Percentiles rank a stretch among this genome's conserved stretches.
These are phyloP conservation scores for Huntiella moniliformis DNA, from an alignment of 2,329 filamentous ascomycete species.

Conservation along the genomic window DNA sequence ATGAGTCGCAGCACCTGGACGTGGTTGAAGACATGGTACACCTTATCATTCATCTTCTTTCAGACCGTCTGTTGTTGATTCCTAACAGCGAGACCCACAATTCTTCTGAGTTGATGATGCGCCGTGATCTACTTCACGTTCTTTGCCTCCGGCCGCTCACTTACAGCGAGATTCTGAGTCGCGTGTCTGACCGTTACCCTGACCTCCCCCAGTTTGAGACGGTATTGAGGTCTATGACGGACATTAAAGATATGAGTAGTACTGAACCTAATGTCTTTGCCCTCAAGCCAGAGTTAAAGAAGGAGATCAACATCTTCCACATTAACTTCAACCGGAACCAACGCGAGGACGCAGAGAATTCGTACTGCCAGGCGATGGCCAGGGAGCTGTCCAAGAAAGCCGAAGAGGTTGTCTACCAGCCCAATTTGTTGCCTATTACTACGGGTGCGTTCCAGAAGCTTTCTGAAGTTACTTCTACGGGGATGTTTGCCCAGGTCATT, in stretches of 20 bases:
- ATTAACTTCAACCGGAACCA: slow-evolving; percentile 95
- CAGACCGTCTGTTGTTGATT: slow-evolving; percentile 67
- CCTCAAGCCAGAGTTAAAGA: slow-evolving; percentile 66
- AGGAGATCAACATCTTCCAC: slow-evolving; percentile 85
- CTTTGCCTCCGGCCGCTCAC: slow-evolving; percentile 92
- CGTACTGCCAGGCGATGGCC: slow-evolving; percentile 72
- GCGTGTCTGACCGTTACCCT: slow-evolving; percentile 73
- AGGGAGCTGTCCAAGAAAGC: slow-evolving; percentile 66
- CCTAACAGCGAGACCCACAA: slow-evolving; percentile 41
- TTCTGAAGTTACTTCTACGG: slow-evolving; percentile 61
- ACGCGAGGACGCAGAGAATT: slow-evolving; percentile 79
- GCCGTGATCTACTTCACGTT: slow-evolving; percentile 79
- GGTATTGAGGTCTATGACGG: slow-evolving; percentile 73
- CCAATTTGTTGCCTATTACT: slow-evolving; percentile 56
- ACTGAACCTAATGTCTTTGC: slow-evolving; percentile 38
- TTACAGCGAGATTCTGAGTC: slow-evolving; percentile 75
- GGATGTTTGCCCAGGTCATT: slow-evolving; percentile 75
- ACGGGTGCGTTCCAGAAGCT: slow-evolving; percentile 62
- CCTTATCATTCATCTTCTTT: slow-evolving; percentile 74
- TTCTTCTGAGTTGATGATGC: slow-evolving; percentile 51
- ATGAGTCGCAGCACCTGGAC: slow-evolving; percentile 76
- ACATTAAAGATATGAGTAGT: slow-evolving; percentile 29
- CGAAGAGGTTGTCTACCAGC: slow-evolving; percentile 81
- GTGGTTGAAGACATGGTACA: slow-evolving; percentile 93
- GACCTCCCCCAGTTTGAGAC: slow-evolving; percentile 77